Evolutionary conservation across 441 rosid species (phyloP).

Genomic region (Theobroma grandiflorum): DNA sequence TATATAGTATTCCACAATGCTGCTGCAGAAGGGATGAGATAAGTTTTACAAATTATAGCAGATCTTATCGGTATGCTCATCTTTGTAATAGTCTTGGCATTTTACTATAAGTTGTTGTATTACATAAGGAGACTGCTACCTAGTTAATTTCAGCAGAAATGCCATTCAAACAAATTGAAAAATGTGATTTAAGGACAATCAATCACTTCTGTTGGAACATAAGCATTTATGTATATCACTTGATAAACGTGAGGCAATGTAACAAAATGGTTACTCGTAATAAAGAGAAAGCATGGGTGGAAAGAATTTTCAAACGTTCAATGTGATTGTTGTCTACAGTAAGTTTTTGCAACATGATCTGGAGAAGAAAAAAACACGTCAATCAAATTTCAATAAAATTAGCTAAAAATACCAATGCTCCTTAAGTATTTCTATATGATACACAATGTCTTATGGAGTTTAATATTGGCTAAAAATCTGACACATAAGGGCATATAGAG

Average conservation of each 20-base stretch:
- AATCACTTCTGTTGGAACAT: neutral
- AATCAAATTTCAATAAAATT: neutral
- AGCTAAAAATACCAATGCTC: constrained; percentile 4
- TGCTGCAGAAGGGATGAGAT: neutral
- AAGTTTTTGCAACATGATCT: neutral
- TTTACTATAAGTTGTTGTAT: constrained; percentile 16
- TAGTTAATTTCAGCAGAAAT: neutral
- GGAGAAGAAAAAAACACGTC: neutral
- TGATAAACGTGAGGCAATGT: neutral
- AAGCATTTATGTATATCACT: neutral
- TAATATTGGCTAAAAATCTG: neutral
- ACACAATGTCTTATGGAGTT: neutral
- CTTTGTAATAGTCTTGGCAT: neutral
- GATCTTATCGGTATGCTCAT: constrained; percentile 14
- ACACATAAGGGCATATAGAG: neutral
- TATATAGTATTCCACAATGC: neutral
- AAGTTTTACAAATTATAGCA: constrained; percentile 16
- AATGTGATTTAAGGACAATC: constrained; percentile 6
- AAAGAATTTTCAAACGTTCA: neutral
- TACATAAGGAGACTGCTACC: neutral
- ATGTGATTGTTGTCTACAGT: neutral
- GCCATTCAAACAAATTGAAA: constrained; percentile 2
- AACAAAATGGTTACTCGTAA: neutral
- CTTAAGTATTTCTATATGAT: neutral
- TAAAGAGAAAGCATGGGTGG: neutral